These are phyloP conservation scores for Trichoderma aggressivum DNA, from an alignment of 2,329 filamentous ascomycete species.

Conservation along the genomic window DNA sequence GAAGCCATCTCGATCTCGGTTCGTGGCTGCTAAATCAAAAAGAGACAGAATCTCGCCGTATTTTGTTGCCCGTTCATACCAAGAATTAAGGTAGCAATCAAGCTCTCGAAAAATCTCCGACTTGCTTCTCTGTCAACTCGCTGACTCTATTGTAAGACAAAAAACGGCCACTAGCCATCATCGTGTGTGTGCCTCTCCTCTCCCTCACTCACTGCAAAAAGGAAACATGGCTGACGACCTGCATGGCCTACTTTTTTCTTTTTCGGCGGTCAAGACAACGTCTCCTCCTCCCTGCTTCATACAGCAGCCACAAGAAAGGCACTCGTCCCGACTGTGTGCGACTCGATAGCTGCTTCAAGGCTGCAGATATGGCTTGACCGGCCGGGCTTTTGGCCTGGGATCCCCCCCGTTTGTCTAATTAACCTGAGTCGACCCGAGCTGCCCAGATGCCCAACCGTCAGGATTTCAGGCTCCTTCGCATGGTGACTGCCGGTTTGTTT, in stretches of 20 bases:
- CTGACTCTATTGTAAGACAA: not conserved
- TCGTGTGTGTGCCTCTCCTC: not conserved
- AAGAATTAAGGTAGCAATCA: not conserved
- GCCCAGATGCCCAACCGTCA: conserved; percentile 6
- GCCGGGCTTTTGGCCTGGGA: not conserved
- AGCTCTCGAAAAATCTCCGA: not conserved
- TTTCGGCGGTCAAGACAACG: not conserved
- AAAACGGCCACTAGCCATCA: not conserved
- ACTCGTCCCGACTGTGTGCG: not conserved
- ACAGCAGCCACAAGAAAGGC: conserved; percentile 7
- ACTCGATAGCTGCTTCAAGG: not conserved
- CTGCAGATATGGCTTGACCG: not conserved
- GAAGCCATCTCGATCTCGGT: not conserved
- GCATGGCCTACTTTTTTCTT: not conserved
- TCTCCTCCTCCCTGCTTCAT: conserved; percentile 3
- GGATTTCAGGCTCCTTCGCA: conserved; percentile 1
- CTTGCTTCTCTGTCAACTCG: not conserved
- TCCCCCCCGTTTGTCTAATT: not conserved
- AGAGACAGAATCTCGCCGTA: not conserved
- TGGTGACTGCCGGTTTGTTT: not conserved
- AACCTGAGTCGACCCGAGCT: not conserved
- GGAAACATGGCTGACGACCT: not conserved
- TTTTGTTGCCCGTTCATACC: not conserved
- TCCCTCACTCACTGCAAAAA: not conserved
- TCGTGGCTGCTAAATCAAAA: not conserved